These are phyloP conservation scores for Agrocybe pediades DNA, from an alignment of 768 basidiomycete species.

Conservation along the genomic window DNA sequence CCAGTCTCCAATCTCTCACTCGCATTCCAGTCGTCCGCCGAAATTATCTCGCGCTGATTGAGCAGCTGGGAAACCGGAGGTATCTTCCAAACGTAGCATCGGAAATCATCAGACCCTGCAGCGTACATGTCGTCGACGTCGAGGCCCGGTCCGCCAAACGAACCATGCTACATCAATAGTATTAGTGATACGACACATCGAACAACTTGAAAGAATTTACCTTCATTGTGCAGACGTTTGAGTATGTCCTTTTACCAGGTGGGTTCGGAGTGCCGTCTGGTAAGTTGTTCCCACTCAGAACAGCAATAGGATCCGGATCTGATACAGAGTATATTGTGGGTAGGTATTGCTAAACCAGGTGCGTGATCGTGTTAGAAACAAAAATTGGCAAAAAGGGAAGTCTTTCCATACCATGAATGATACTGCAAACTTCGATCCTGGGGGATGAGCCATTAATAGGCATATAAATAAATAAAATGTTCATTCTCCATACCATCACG, in stretches of 20 bases:
- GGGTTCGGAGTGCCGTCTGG: constrained; percentile 56
- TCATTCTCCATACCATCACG: constrained; percentile 52
- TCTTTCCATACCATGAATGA: constrained; percentile 59
- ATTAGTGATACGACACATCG: not conserved
- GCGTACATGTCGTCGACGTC: constrained; percentile 61
- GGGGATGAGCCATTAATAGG: not conserved
- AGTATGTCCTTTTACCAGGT: constrained; percentile 54
- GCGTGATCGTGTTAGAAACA: not conserved
- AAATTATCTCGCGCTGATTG: constrained; percentile 47
- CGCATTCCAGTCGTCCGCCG: constrained; percentile 45
- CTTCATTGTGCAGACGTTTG: constrained; percentile 80
- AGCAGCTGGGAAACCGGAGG: constrained; percentile 49
- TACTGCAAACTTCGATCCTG: constrained; percentile 66
- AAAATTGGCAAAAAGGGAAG: not conserved
- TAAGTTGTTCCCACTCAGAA: constrained; percentile 58
- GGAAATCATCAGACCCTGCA: constrained; percentile 84
- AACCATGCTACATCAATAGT: constrained; percentile 56
- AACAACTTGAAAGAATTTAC: constrained; percentile 31
- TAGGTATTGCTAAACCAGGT: constrained; percentile 52
- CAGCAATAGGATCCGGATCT: constrained; percentile 71
- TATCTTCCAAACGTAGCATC: constrained; percentile 77
- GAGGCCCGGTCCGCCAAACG: constrained; percentile 65
- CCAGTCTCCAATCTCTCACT: constrained; percentile 38
- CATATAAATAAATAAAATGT: not conserved
- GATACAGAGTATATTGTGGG: constrained; percentile 72